These are phyloP conservation scores for Aspergillus mulundensis DNA, from an alignment of 495 filamentous ascomycete species.

Conservation along the genomic window DNA sequence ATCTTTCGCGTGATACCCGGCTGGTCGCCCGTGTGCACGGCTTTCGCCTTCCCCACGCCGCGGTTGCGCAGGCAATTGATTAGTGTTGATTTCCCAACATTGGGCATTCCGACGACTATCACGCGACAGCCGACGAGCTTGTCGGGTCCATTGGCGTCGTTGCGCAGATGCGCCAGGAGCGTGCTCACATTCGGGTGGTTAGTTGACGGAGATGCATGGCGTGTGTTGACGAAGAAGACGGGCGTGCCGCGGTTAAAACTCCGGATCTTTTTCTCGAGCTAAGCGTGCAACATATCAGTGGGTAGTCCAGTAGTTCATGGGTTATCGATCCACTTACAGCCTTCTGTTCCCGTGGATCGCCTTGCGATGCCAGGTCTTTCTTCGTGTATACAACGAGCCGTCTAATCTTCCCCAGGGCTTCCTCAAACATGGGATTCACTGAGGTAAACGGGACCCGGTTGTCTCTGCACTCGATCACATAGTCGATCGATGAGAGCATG, in stretches of 20 bases:
- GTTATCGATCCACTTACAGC: conserved; percentile 23
- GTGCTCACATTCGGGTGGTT: conserved; percentile 41
- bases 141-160: conserved; percentile 40
- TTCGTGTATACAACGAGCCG: conserved; percentile 92
- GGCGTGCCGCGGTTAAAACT: conserved; percentile 53
- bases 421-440: conserved; percentile 87
- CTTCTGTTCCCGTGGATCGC: conserved; percentile 25
- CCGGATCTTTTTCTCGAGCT: conserved; percentile 48
- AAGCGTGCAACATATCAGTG: not conserved
- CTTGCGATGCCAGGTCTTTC: conserved; percentile 61
- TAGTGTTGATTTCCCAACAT: conserved; percentile 85
- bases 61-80: conserved; percentile 76
- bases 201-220: conserved; percentile 21
- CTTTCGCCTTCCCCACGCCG: conserved; percentile 70
- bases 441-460: conserved; percentile 84
- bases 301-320: not conserved
- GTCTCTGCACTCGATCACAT: conserved; percentile 94
- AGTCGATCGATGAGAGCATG: conserved; percentile 72
- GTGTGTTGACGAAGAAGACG: conserved; percentile 62
- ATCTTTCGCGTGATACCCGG: conserved; percentile 90
- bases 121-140: conserved; percentile 68
- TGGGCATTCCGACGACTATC: conserved; percentile 95
- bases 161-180: conserved; percentile 55
- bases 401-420: conserved; percentile 60
- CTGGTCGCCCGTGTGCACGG: conserved; percentile 74